phyloP scores from a whole-genome alignment of 306 rosid genomes.

The Prunus dulcis region DNA sequence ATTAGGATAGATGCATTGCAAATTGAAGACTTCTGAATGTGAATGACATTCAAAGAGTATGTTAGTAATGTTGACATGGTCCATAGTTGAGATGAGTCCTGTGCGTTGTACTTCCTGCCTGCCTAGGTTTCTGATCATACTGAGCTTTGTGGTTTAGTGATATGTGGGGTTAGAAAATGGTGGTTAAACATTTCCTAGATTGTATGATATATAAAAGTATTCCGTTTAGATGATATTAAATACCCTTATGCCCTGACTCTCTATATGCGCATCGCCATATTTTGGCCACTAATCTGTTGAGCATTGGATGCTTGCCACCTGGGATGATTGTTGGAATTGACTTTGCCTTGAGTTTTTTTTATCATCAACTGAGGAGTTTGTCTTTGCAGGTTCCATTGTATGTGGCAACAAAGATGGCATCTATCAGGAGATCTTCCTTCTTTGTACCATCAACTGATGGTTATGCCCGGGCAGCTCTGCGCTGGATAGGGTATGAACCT shows the following conservation, averaged over 20 bases:
- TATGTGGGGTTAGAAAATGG: background rate
- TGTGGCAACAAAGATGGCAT: constrained; percentile 99
- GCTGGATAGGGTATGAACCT: constrained; percentile 85
- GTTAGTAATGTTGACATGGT: background rate
- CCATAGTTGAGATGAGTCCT: background rate
- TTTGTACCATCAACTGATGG: constrained; percentile 83
- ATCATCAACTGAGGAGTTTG: constrained; percentile 9
- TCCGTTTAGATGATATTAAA: background rate
- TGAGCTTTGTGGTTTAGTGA: background rate
- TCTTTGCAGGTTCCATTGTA: constrained; percentile 75
- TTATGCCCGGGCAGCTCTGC: constrained; percentile 71
- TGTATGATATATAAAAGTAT: background rate
- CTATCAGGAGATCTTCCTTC: constrained; percentile 82
- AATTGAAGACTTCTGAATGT: background rate
- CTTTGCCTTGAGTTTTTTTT: constrained; percentile 6
- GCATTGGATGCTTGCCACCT: background rate
- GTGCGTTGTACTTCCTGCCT: background rate
- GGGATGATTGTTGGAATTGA: background rate
- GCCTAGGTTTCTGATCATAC: background rate
- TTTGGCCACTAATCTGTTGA: background rate
- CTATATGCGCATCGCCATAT: background rate
- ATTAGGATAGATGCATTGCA: background rate
- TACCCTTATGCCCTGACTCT: background rate
- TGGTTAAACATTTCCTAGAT: background rate
- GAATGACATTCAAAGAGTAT: background rate